Base-by-base conservation (phyloP, 805 yeast species). In the Schwanniomyces vanrijiae region DNA sequence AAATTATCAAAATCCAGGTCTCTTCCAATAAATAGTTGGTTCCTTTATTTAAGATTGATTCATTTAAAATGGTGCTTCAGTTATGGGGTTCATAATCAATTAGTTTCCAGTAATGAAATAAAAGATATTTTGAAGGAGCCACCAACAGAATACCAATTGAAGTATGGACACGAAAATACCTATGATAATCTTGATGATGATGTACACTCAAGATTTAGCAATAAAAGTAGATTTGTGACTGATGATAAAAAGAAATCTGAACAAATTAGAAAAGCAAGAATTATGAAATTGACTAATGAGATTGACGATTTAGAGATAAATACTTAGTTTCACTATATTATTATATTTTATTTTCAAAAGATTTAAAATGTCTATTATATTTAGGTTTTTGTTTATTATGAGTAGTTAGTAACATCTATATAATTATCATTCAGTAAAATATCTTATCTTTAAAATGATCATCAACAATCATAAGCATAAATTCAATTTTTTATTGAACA, bases 1-100 rank as follows among this genome's bases (percentile, higher is more conserved):
- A 69, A 71, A 45, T 54, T 79, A 35, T 73, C 75, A 16, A 77
- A 77, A 54, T 65, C 75, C 18, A 76, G 67, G 53, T 62, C 77
- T 0, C 59, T 80, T 28, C 69, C 75, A 9, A 76, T 80, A 24
- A 76, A 72, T 43, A 65, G 76, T 28, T 80, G 84, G 83, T 75
- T 63, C 51, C 68, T 77, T 39, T 77, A 76, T 56, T 58, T 76
- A 42, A 64, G 84, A 35, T 61, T 80, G 44, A 64, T 77, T 29
- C 75, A 73, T 45, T 64, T 80, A 53, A 73, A 76, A 49, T 80
- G 80, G 73, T 62, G 78, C 22, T 78, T 77, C 56, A 76, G 80
- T 37, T 72, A 75, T 44, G 82, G 82, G 11, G 68, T 80, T 13
- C 82, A 77, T 51, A 64, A 63, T 48, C 83, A 80, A 55, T 65